Evolutionary conservation across 2,329 filamentous ascomycete genomes (phyloP), one percentile per base, ranked within the genome.

Genomic region (Arthroderma sp.): DNA sequence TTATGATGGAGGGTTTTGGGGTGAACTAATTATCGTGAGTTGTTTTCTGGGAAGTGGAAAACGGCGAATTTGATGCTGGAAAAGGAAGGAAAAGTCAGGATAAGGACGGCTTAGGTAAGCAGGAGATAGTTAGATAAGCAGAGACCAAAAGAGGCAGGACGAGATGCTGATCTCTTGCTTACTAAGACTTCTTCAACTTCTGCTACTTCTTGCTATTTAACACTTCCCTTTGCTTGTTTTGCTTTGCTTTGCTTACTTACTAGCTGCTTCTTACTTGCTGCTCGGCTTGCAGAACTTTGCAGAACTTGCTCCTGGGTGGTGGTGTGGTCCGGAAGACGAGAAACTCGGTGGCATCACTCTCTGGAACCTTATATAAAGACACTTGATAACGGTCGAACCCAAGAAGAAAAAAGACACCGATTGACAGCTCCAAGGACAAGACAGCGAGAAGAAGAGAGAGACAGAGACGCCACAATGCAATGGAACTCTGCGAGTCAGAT

Each of bases 401-500:
- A 21, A 9, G 28, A n/a, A 28, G 6, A 31, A 31, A 52, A 13
- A 52, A 52, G 33, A 37, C n/a, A 19, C 9, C n/a, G 19, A 9
- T 19, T 11, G 35, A 53, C 31, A 38, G 35, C 31, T n/a, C n/a
- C n/a, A n/a, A 41, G 38, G 11, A 41, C 4, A 41, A 41, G 38
- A 47, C 28, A 31, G 7, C 28, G 41, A 60, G 55, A 58, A 39
- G 25, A 55, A 41, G 39, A 55, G 38, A 38, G 15, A 33, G 2
- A 54, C 7, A 38, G 37, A 38, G 6, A 38, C 44, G 28, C 28
- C 35, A 53, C 31, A 31, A 66, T 67, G 60, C 66, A 67, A 57
- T 74, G 72, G 74, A 66, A 33, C 38, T 54, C 66, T 19, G 61
- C 72, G 28, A 66, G 67, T 55, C 67, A 66, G 55, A 68, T 74